These are phyloP conservation scores for Bathelium albidoporum DNA, from an alignment of 495 filamentous ascomycete genomes.

Conservation along the genomic window DNA sequence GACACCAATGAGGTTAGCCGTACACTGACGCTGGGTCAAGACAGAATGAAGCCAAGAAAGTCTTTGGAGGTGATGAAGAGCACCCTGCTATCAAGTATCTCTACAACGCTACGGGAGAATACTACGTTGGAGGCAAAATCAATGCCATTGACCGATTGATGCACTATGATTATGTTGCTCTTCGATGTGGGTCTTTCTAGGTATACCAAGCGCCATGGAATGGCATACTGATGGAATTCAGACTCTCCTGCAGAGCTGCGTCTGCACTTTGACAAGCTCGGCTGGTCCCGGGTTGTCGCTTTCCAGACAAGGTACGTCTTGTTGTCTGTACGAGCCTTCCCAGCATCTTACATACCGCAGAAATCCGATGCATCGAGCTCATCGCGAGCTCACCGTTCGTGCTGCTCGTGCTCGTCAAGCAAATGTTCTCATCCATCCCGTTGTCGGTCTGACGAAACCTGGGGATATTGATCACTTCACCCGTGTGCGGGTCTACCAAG, in stretches of 20 bases:
- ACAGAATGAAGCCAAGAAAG: conserved; percentile 76
- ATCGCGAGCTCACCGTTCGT: conserved; percentile 92
- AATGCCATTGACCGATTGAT: conserved; percentile 88
- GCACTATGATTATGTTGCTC: conserved; percentile 97
- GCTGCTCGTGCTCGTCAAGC: conserved; percentile 90
- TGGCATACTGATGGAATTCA: conserved; percentile 23
- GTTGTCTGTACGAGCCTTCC: neutral
- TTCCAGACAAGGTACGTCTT: conserved; percentile 65
- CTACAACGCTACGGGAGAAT: conserved; percentile 65
- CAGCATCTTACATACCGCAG: conserved; percentile 27
- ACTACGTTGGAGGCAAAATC: conserved; percentile 89
- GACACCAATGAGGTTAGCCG: neutral
- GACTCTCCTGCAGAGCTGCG: conserved; percentile 92
- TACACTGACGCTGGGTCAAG: conserved; percentile 39
- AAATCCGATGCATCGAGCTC: conserved; percentile 98
- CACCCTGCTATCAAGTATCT: conserved; percentile 91
- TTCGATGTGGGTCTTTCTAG: conserved; percentile 61
- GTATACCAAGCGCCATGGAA: neutral
- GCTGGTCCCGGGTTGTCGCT: conserved; percentile 91
- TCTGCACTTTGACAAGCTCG: conserved; percentile 96
- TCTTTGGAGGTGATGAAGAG: conserved; percentile 88
- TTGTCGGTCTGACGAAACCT: conserved; percentile 95
- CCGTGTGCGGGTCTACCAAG: conserved; percentile 95
- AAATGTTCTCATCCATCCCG: conserved; percentile 97
- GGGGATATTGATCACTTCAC: conserved; percentile 99